Conservation (phyloP, 2,329 filamentous ascomycete genomes). For the Colletotrichum viniferum region DNA sequence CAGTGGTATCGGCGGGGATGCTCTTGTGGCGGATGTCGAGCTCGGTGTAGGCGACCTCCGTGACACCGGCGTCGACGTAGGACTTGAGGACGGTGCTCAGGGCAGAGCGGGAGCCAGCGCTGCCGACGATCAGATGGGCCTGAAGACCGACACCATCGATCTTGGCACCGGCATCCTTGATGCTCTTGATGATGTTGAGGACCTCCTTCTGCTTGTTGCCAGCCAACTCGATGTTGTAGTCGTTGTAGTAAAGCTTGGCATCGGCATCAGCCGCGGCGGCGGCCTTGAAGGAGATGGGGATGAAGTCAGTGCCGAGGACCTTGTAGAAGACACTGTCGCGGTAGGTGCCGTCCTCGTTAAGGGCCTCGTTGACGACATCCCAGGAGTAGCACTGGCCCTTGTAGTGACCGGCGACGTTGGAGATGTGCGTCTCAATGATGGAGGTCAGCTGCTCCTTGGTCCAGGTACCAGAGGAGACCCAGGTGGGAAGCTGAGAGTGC, state of each 20-base stretch:
- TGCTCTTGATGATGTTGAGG: slow-evolving; percentile 35
- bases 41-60: slow-evolving; percentile 54
- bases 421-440: slow-evolving; percentile 57
- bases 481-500: slow-evolving; percentile 51
- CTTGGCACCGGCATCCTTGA: slow-evolving; percentile 43
- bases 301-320: slow-evolving; percentile 48
- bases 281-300: slow-evolving; percentile 49
- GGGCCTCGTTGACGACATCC: slow-evolving; percentile 57
- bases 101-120: slow-evolving; percentile 41
- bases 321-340: slow-evolving; percentile 42
- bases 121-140: slow-evolving; percentile 50
- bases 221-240: slow-evolving; percentile 54
- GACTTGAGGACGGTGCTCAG: slow-evolving; percentile 52
- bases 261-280: slow-evolving; percentile 43
- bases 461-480: slow-evolving; percentile 45
- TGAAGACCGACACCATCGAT: slow-evolving; percentile 60
- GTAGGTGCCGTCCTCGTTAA: slow-evolving; percentile 46
- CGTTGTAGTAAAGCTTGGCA: slow-evolving; percentile 41
- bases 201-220: slow-evolving; percentile 58
- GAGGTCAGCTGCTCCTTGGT: slow-evolving; percentile 31
- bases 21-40: slow-evolving; percentile 51
- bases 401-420: slow-evolving; percentile 48
- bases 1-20: slow-evolving; percentile 44
- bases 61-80: slow-evolving; percentile 50
- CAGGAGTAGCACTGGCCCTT: slow-evolving; percentile 52